These are phyloP conservation scores for Phytophthora litchii DNA, from an alignment of 352 stramenopile genomes.

Conservation along the genomic window DNA sequence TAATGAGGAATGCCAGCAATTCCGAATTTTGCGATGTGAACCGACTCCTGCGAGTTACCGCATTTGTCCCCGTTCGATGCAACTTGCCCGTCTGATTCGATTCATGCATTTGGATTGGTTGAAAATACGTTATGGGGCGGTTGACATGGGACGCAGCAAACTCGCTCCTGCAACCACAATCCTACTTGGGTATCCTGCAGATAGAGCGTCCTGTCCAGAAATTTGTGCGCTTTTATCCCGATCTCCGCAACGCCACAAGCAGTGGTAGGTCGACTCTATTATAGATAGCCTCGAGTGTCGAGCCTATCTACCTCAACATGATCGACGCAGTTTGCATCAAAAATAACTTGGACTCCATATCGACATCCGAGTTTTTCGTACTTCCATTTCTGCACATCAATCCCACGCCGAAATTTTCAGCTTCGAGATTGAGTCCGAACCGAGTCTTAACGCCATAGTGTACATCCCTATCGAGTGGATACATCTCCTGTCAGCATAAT, in stretches of 20 bases:
- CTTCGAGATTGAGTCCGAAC: too few species aligned
- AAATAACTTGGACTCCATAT: too few species aligned
- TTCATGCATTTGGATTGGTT: conserved; percentile 3
- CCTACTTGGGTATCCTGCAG: conserved; percentile 3
- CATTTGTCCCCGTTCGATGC: conserved; percentile 2
- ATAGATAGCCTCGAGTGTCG: too few species aligned
- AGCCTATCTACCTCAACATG: too few species aligned
- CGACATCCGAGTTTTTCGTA: too few species aligned
- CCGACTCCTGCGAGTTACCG: conserved; percentile 25
- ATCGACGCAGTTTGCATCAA: too few species aligned
- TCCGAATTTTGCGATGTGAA: conserved; percentile 15
- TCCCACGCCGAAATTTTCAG: too few species aligned
- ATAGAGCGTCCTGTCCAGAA: conserved; percentile 30
- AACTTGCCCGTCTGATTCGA: neutral
- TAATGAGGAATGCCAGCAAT: conserved; percentile 14
- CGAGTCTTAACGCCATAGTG: too few species aligned
- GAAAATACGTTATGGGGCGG: conserved; percentile 1
- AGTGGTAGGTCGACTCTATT: too few species aligned
- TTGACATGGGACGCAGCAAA: conserved; percentile 7
- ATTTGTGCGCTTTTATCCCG: conserved; percentile 8
- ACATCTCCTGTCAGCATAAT: too few species aligned
- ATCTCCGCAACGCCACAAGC: conserved; percentile 15
- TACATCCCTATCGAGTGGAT: too few species aligned
- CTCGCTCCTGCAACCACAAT: conserved; percentile 16
- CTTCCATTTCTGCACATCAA: too few species aligned